These are phyloP conservation scores for Atalantia buxifolia DNA, from an alignment of 345 rosid species.

Conservation along the genomic window DNA sequence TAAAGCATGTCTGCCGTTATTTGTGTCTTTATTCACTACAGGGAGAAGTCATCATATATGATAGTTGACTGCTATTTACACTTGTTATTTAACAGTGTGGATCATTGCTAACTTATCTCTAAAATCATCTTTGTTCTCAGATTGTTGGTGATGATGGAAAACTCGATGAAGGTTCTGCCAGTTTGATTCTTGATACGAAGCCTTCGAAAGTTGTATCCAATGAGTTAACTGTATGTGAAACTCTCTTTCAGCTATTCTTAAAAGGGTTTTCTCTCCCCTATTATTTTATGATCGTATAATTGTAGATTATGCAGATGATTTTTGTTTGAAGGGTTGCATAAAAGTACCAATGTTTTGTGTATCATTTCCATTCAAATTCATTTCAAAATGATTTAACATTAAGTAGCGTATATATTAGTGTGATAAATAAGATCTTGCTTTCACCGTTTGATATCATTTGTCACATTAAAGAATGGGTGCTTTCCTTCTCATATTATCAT, in stretches of 20 bases:
- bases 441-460: background rate
- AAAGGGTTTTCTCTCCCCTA: background rate
- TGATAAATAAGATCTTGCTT: background rate
- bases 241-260: background rate
- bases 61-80: background rate
- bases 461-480: background rate
- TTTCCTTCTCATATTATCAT: background rate
- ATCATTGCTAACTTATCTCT: slow-evolving; percentile 12
- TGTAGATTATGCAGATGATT: background rate
- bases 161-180: slow-evolving; percentile 88
- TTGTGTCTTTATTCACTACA: background rate
- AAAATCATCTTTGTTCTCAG: slow-evolving; percentile 41
- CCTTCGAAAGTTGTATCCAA: slow-evolving; percentile 94
- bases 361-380: background rate
- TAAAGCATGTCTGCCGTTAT: background rate
- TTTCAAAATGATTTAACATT: background rate
- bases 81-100: background rate
- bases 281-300: background rate
- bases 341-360: background rate
- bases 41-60: background rate
- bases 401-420: background rate
- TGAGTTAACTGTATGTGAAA: slow-evolving; percentile 84
- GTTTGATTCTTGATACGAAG: slow-evolving; percentile 81
- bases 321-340: background rate
- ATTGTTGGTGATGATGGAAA: slow-evolving; percentile 75